A percentile compares a stretch with the other conserved stretches of the same genome.
These are phyloP conservation scores for Metschnikowia drakensbergensis DNA, from an alignment of 805 yeast species.

Conservation along the genomic window DNA sequence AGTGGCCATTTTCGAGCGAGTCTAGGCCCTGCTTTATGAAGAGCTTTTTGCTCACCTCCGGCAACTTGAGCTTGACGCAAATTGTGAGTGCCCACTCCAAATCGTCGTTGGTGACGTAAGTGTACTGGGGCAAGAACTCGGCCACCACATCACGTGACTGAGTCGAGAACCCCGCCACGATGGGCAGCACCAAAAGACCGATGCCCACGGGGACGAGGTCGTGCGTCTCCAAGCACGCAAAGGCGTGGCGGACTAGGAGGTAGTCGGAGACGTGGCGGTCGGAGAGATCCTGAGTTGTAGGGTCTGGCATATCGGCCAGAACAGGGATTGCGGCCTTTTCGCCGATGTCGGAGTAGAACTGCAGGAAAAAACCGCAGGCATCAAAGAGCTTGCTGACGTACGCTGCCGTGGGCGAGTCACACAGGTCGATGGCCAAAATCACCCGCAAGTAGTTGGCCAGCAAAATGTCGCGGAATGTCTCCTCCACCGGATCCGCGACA, in stretches of 20 bases:
- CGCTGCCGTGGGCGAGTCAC: slow-evolving; percentile 63
- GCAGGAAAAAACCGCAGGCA: slow-evolving; percentile 54
- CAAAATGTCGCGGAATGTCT: slow-evolving; percentile 51
- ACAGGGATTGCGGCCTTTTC: slow-evolving; percentile 2
- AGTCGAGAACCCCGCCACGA: slow-evolving; percentile 32
- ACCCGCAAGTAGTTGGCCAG: slow-evolving; percentile 55
- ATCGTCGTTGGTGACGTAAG: slow-evolving; percentile 67
- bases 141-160: slow-evolving; percentile 39
- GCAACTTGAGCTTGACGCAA: slow-evolving; percentile 62
- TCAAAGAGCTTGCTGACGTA: slow-evolving; percentile 59
- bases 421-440: slow-evolving; percentile 53
- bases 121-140: slow-evolving; percentile 56
- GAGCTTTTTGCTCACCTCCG: slow-evolving; percentile 54
- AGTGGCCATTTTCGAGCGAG: slow-evolving; percentile 50
- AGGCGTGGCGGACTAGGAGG: slow-evolving; percentile 52
- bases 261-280: slow-evolving; percentile 44
- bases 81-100: slow-evolving; percentile 74
- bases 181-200: slow-evolving; percentile 48
- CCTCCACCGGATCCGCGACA: slow-evolving; percentile 17
- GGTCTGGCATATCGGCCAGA: background rate
- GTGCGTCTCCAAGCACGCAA: slow-evolving; percentile 50
- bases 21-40: slow-evolving; percentile 48
- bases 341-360: slow-evolving; percentile 25
- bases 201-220: slow-evolving; percentile 63
- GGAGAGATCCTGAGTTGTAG: background rate